Evolutionary conservation across 1,284 basidiomycete genomes (phyloP).

Genomic region (Ganoderma leucocontextum): DNA sequence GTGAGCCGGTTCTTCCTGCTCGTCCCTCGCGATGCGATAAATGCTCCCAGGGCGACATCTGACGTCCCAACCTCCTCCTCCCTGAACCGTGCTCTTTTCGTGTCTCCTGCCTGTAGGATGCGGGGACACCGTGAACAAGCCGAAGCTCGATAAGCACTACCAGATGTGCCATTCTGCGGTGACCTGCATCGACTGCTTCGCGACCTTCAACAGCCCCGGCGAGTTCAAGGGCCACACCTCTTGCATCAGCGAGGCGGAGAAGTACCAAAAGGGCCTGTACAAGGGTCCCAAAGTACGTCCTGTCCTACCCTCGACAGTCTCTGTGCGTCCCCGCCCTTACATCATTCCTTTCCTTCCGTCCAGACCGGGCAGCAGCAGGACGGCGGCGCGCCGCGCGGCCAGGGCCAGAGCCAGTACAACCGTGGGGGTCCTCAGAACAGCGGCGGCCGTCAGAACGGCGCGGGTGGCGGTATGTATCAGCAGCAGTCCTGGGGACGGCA

Average conservation of each 20-base stretch:
- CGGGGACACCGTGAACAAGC: conserved; percentile 89
- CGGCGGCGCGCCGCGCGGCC: conserved; percentile 29
- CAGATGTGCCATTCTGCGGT: conserved; percentile 71
- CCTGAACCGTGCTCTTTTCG: not conserved
- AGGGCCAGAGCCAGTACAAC: conserved; percentile 17
- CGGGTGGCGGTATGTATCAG: conserved; percentile 40
- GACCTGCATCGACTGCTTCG: conserved; percentile 90
- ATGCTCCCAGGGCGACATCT: conserved; percentile 22
- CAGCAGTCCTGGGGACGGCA: conserved; percentile 32
- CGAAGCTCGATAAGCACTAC: conserved; percentile 82
- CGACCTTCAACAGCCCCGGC: conserved; percentile 75
- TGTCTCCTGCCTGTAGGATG: conserved; percentile 58
- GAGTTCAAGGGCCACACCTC: conserved; percentile 86
- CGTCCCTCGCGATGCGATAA: conserved; percentile 21
- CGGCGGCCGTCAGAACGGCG: conserved; percentile 18
- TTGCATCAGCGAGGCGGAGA: conserved; percentile 91
- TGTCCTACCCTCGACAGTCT: not conserved
- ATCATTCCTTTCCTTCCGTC: not conserved
- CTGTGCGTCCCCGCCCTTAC: not conserved
- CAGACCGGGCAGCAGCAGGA: conserved; percentile 29
- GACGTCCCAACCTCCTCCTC: conserved; percentile 14
- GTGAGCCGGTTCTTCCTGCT: conserved; percentile 37
- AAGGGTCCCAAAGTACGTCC: conserved; percentile 69
- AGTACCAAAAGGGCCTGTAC: conserved; percentile 89
- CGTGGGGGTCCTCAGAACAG: conserved; percentile 19